Conservation (phyloP, 176 grass and related monocot species). For the Neostapfia colusana region DNA sequence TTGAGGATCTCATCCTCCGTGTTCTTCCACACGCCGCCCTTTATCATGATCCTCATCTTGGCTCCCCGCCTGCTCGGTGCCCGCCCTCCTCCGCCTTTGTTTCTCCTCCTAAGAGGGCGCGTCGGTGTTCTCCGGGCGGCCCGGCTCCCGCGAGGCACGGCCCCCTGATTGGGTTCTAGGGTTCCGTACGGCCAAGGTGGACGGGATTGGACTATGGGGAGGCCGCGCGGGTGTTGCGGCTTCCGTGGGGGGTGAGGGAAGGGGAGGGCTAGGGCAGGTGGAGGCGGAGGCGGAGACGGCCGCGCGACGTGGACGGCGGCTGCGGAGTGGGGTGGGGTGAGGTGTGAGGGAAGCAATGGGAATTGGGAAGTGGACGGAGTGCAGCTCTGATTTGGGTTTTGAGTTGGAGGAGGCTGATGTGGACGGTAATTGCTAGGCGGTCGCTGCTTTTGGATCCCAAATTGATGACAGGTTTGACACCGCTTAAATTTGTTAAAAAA, state of each 20-base stretch:
- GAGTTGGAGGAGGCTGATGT: neutral
- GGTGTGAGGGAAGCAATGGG: neutral
- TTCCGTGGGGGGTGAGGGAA: too few species aligned
- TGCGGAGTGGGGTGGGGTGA: neutral
- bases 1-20: conserved; percentile 88
- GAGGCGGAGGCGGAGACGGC: too few species aligned
- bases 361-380: neutral
- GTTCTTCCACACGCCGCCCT: conserved; percentile 91
- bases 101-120: conserved; percentile 14
- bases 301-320: neutral
- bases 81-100: neutral
- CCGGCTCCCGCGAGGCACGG: neutral
- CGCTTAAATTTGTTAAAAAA: too few species aligned
- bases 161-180: conserved; percentile 3
- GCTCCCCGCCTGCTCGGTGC: neutral
- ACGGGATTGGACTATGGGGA: neutral
- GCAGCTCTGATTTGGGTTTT: neutral
- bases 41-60: conserved; percentile 92
- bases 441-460: too few species aligned
- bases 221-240: neutral
- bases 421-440: too few species aligned
- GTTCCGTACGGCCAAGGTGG: neutral
- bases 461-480: too few species aligned
- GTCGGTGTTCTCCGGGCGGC: neutral
- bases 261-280: neutral